These are phyloP conservation scores for Apostasia ramifera DNA, from an alignment of 106 monocot species.

Conservation along the genomic window DNA sequence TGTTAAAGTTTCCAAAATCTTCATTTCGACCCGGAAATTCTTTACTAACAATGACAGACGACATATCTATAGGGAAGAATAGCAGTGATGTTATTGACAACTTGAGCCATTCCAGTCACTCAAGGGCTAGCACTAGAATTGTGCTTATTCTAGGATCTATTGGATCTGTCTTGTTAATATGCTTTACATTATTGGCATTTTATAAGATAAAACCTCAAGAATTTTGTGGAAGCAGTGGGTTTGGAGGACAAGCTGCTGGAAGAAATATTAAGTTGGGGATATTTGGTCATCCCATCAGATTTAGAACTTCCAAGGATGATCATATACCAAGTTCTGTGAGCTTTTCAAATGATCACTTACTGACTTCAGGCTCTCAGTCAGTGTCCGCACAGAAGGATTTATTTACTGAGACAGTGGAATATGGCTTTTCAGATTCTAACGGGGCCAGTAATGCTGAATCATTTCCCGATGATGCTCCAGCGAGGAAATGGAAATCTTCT, in stretches of 20 bases:
- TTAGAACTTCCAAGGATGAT: conserved; percentile 40
- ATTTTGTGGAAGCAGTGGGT: conserved; percentile 51
- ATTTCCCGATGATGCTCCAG: conserved; percentile 5
- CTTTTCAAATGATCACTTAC: conserved; percentile 77
- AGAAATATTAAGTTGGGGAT: conserved; percentile 54
- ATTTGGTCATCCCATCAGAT: conserved; percentile 31
- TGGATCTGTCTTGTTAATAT: conserved; percentile 55
- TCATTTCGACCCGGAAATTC: conserved; percentile 84
- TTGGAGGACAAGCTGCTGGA: conserved; percentile 31
- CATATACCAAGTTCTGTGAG: conserved; percentile 42
- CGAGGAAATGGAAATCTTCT: conserved; percentile 16
- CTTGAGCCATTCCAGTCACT: conserved; percentile 8
- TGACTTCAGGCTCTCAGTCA: conserved; percentile 50
- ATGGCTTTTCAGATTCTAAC: conserved; percentile 25
- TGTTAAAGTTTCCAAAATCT: conserved; percentile 46
- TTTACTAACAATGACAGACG: conserved; percentile 31
- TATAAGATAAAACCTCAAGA: conserved; percentile 63
- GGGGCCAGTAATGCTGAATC: conserved; percentile 4
- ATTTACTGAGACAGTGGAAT: conserved; percentile 34
- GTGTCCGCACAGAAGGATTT: conserved; percentile 52
- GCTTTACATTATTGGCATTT: conserved; percentile 57
- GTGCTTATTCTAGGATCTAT: conserved; percentile 71
- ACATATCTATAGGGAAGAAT: conserved; percentile 18
- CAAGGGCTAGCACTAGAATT: conserved; percentile 35
- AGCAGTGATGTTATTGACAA: conserved; percentile 14